phyloP scores from a whole-genome alignment of 352 stramenopile species.

The Globisporangium iwayamae region DNA sequence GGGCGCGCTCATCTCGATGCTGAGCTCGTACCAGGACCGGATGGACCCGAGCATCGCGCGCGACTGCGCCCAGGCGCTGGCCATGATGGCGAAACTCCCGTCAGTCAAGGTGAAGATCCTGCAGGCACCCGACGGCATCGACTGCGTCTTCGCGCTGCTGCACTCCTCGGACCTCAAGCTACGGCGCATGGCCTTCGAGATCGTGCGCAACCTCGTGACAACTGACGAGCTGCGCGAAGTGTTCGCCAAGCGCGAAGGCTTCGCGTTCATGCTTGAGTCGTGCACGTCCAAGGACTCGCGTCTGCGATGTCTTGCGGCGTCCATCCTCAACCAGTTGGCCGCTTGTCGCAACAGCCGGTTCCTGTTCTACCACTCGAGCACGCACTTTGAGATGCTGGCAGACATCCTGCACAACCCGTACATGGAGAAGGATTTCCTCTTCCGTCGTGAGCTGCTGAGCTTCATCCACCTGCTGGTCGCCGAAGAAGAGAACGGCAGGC shows the following conservation, averaged over 20 bases:
- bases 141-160: conserved; percentile 67
- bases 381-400: conserved; percentile 48
- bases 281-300: conserved; percentile 58
- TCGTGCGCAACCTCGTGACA: conserved; percentile 57
- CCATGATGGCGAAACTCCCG: conserved; percentile 48
- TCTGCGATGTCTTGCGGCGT: conserved; percentile 46
- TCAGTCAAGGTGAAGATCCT: conserved; percentile 61
- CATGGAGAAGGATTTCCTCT: conserved; percentile 54
- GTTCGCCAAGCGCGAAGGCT: conserved; percentile 62
- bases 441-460: conserved; percentile 58
- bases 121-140: conserved; percentile 56
- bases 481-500: conserved; percentile 50
- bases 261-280: conserved; percentile 58
- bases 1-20: conserved; percentile 70
- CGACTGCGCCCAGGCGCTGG: conserved; percentile 62
- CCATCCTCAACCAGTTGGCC: conserved; percentile 57
- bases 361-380: conserved; percentile 54
- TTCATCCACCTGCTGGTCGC: conserved; percentile 56
- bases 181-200: conserved; percentile 45
- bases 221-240: conserved; percentile 57
- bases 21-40: conserved; percentile 43
- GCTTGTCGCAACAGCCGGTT: conserved; percentile 50
- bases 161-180: conserved; percentile 49
- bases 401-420: conserved; percentile 59
- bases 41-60: conserved; percentile 59